phyloP scores from a whole-genome alignment of 768 basidiomycete genomes.

The Mycena olivaceomarginata region DNA sequence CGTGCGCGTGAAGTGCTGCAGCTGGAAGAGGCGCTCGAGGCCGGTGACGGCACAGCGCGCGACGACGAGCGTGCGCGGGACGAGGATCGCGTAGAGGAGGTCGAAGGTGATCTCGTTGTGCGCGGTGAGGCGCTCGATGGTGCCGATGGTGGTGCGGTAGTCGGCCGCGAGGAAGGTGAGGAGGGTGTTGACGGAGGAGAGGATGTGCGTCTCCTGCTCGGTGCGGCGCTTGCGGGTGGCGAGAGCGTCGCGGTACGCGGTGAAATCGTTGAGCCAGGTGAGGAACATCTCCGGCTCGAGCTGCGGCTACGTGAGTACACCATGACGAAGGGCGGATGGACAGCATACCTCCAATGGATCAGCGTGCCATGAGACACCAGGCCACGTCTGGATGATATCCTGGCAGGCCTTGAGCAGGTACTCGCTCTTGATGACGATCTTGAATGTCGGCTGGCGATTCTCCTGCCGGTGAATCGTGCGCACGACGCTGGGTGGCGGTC shows the following conservation, averaged over 20 bases:
- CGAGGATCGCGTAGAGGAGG: constrained; percentile 72
- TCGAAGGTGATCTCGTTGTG: constrained; percentile 77
- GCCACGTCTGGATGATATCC: constrained; percentile 74
- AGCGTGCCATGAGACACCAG: constrained; percentile 77
- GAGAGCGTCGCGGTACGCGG: constrained; percentile 63
- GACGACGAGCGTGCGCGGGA: constrained; percentile 72
- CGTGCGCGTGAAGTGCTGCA: constrained; percentile 62
- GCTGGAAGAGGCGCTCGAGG: constrained; percentile 69
- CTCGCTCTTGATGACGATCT: constrained; percentile 74
- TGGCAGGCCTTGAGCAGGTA: constrained; percentile 75
- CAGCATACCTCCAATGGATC: constrained; percentile 71
- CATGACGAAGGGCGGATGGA: not conserved
- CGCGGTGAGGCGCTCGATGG: constrained; percentile 66
- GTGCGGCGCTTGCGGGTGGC: constrained; percentile 59
- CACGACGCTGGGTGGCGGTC: constrained; percentile 62
- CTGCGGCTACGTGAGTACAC: constrained; percentile 50
- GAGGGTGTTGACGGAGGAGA: constrained; percentile 70
- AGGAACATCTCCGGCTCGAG: constrained; percentile 76
- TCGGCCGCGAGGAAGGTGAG: constrained; percentile 69
- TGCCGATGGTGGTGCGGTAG: constrained; percentile 68
- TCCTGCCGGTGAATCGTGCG: constrained; percentile 67
- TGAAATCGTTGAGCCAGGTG: constrained; percentile 69
- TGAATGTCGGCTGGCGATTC: constrained; percentile 65
- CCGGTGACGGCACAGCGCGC: constrained; percentile 73
- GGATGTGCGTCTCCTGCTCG: constrained; percentile 62